Evolutionary conservation across 1,284 basidiomycete genomes (phyloP).

Genomic region (Chalciporus sp.): DNA sequence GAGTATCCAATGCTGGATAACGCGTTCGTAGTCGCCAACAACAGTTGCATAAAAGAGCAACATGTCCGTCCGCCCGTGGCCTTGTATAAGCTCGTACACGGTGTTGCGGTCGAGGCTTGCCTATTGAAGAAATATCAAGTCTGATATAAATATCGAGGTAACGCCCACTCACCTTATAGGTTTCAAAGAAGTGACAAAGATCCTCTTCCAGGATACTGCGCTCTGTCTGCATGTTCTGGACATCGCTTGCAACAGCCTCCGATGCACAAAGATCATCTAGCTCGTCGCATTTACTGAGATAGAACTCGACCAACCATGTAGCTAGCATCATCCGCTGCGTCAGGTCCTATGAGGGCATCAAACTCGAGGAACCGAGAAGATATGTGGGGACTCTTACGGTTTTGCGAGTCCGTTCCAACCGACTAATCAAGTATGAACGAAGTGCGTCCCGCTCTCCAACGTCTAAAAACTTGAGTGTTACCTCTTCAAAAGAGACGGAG

Average conservation of each 20-base stretch:
- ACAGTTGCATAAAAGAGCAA: conserved; percentile 88
- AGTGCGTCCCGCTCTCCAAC: conserved; percentile 91
- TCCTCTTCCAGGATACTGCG: conserved; percentile 89
- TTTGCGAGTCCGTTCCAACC: conserved; percentile 82
- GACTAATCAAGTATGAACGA: conserved; percentile 86
- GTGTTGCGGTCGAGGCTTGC: conserved; percentile 83
- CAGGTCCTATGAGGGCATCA: conserved; percentile 59
- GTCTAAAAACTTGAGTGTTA: conserved; percentile 89
- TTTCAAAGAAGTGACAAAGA: conserved; percentile 87
- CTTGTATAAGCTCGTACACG: conserved; percentile 90
- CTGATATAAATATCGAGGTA: background rate
- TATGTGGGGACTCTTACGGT: conserved; percentile 50
- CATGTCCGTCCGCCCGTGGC: conserved; percentile 91
- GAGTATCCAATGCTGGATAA: conserved; percentile 91
- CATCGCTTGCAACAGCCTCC: conserved; percentile 83
- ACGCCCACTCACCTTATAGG: conserved; percentile 70
- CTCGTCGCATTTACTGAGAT: conserved; percentile 94
- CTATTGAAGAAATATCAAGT: conserved; percentile 40
- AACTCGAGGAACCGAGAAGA: background rate
- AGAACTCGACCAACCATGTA: conserved; percentile 98
- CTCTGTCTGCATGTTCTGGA: conserved; percentile 85
- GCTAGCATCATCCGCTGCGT: conserved; percentile 98
- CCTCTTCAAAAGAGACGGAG: conserved; percentile 90
- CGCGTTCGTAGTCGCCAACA: conserved; percentile 81
- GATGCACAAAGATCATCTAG: conserved; percentile 89